phyloP scores from a whole-genome alignment of 805 yeast species.

The Suhomyces vadensis region DNA sequence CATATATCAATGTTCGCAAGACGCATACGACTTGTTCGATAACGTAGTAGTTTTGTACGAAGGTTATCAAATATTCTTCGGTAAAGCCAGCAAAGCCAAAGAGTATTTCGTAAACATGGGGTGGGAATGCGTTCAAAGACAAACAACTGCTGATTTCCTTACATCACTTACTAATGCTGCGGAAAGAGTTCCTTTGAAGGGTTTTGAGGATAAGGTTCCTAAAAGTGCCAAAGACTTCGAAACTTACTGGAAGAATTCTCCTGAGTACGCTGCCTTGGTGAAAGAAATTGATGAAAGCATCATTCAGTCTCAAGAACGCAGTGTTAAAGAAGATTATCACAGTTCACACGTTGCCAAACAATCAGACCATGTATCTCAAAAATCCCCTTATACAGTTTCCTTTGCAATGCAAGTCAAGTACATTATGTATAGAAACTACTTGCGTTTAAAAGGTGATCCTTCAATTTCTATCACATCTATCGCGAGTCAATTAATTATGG shows the following conservation, averaged over 20 bases:
- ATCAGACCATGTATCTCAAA: slow-evolving; percentile 27
- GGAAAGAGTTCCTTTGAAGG: slow-evolving; percentile 48
- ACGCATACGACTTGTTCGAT: slow-evolving; percentile 63
- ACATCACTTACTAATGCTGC: slow-evolving; percentile 56
- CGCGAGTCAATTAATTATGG: slow-evolving; percentile 52
- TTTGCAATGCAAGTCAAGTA: slow-evolving; percentile 53
- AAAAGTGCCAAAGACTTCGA: slow-evolving; percentile 21
- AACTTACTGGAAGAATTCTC: slow-evolving; percentile 46
- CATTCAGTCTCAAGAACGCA: slow-evolving; percentile 9
- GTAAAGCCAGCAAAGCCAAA: slow-evolving; percentile 47
- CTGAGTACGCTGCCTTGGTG: slow-evolving; percentile 31
- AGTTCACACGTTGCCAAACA: slow-evolving; percentile 26
- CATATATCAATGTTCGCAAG: slow-evolving; percentile 55
- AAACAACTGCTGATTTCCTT: slow-evolving; percentile 60
- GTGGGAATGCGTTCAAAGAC: slow-evolving; percentile 55
- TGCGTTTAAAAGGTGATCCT: slow-evolving; percentile 53
- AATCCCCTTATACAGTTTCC: slow-evolving; percentile 55
- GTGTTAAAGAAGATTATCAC: slow-evolving; percentile 20
- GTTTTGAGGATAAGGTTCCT: slow-evolving; percentile 52
- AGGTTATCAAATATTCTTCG: slow-evolving; percentile 58
- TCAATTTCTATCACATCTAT: slow-evolving; percentile 44
- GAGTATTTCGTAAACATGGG: slow-evolving; percentile 55
- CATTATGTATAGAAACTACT: slow-evolving; percentile 46
- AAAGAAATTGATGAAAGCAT: slow-evolving; percentile 16
- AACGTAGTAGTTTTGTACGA: slow-evolving; percentile 60